Evolutionary conservation across 2,329 filamentous ascomycete species (phyloP).

Genomic region (Botrytis fragariae): DNA sequence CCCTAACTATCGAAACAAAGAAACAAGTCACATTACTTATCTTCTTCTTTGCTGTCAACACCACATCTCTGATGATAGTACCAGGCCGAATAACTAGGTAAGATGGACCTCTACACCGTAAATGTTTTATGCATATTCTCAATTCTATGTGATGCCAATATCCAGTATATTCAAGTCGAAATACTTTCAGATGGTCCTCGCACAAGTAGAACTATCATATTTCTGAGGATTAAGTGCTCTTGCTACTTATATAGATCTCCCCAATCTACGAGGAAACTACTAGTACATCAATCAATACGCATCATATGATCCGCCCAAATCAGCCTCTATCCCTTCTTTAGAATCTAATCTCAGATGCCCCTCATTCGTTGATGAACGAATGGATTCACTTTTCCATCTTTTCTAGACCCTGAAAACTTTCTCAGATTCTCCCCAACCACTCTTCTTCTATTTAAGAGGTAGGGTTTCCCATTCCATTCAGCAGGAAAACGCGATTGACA

Average conservation of each 20-base stretch:
- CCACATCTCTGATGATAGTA: background rate
- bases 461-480: fast-evolving
- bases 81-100: background rate
- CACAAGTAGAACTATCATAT: background rate
- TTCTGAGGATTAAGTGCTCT: too few relatives aligned
- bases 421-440: fast-evolving
- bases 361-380: background rate
- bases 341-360: too few relatives aligned
- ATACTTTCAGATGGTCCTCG: background rate
- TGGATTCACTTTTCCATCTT: background rate
- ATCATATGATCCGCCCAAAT: too few relatives aligned
- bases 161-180: fast-evolving
- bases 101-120: background rate
- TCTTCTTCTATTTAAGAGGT: too few relatives aligned
- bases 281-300: too few relatives aligned
- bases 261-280: too few relatives aligned
- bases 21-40: fast-evolving
- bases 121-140: too few relatives aligned
- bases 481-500: background rate
- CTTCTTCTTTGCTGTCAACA: background rate
- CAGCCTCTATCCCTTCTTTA: too few relatives aligned
- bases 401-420: fast-evolving
- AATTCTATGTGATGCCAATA: too few relatives aligned
- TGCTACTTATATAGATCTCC: too few relatives aligned
- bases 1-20: fast-evolving